Conservation (phyloP, 106 monocot species). For the Dendrobium chrysotoxum region DNA sequence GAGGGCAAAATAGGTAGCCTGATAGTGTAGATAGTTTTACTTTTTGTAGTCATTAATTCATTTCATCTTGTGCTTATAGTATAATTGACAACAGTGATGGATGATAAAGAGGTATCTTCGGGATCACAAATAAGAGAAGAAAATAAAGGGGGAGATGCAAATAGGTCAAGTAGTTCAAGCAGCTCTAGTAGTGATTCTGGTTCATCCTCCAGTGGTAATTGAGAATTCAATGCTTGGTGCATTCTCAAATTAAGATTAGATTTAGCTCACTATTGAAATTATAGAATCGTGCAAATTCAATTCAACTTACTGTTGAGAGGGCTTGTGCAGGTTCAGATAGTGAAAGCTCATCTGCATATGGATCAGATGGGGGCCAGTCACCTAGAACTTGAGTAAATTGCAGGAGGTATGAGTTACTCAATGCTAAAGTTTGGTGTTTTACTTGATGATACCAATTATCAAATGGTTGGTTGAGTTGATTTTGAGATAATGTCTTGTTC, state of each 20-base stretch:
- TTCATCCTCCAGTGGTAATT: conserved; percentile 54
- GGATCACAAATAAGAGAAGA: conserved; percentile 33
- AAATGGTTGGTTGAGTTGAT: not conserved
- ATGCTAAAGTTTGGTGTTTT: not conserved
- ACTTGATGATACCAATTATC: not conserved
- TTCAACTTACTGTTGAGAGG: conserved; percentile 1
- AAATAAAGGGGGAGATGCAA: conserved; percentile 29
- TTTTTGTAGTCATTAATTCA: not conserved
- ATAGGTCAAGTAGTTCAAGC: conserved; percentile 49
- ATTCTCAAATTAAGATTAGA: not conserved
- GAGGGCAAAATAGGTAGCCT: conserved; percentile 40
- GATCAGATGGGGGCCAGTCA: conserved; percentile 36
- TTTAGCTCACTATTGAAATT: not conserved
- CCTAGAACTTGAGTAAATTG: conserved; percentile 21
- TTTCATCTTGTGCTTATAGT: not conserved
- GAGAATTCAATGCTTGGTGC: not conserved
- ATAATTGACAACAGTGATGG: conserved; percentile 13
- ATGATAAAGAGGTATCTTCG: conserved; percentile 25
- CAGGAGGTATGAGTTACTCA: conserved; percentile 2
- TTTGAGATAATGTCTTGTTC: not conserved
- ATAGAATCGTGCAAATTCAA: not conserved
- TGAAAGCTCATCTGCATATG: conserved; percentile 55
- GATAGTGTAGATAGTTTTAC: not conserved
- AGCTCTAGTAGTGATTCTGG: conserved; percentile 72
- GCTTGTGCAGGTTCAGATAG: conserved; percentile 48